Base-by-base conservation (phyloP, 495 filamentous ascomycete species). In the Lasiosphaeriaceae sp. region DNA sequence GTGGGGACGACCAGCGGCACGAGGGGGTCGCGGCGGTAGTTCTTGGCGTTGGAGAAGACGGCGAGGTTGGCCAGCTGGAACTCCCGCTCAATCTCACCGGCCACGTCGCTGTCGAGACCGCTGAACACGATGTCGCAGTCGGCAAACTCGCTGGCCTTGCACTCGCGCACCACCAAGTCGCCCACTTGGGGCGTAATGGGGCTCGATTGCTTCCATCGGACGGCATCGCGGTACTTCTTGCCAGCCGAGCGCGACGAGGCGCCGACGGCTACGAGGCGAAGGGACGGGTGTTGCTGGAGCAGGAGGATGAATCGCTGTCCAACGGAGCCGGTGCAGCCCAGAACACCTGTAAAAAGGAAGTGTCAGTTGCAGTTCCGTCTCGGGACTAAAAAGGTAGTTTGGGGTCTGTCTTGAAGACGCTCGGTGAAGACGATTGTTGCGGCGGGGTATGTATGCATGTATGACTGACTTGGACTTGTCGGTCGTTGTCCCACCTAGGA, bases 51-150 rank as follows among this genome's bases (percentile, higher is more conserved):
- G 54, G 88, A 92, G 74, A 95, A 94, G 61, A 93, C 87, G 59
- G 84, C 82, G 24, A 92, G 80, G 67, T 90, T 83, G 20, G 86
- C 84, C 63, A 86, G 83, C 66, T 91, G 80, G 72, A 94, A 93
- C 63, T 84, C 84, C 79, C 83, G 85, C 71, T 95, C 90, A 62
- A 90, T 84, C 24, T 91, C 86, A 45, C 89, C 89, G 44, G 90
- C 90, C 52, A 92, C 84, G 66, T 90, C 87, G 50, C 87, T 84
- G 74, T 94, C 90, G 54, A 94, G 74, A n/a, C 90, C 90, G 48
- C 85, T 90, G 75, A 93, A 94, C 56, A 96, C 82, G n/a, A 96
- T 77, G 60, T 96, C 90, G 70, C 90, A 95, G 68, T 92, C 89
- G 39, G 77, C 72, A 65, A 93, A 94, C 45, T 89, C 78, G 63